These are phyloP conservation scores for Chamaecrista fasciculata DNA, from an alignment of 306 rosid species.

Conservation along the genomic window DNA sequence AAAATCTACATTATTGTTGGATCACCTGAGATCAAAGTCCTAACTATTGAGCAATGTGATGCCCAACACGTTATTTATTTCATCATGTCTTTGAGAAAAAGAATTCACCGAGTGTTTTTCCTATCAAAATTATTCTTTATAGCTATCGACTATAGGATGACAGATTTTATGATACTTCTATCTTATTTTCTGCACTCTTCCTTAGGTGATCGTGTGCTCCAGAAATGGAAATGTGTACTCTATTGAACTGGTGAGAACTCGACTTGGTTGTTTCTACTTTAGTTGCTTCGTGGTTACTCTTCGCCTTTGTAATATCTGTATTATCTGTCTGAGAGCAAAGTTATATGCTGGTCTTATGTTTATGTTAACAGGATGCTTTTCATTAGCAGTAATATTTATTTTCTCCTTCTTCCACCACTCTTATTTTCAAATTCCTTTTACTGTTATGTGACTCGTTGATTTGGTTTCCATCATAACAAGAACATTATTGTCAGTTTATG, in stretches of 20 bases:
- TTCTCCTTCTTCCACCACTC: background rate
- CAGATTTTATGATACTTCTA: background rate
- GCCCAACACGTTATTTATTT: background rate
- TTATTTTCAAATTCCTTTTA: background rate
- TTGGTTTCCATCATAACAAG: background rate
- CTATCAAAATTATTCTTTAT: background rate
- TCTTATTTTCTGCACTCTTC: slow-evolving; percentile 19
- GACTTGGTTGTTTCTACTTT: slow-evolving; percentile 4
- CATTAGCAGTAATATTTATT: background rate
- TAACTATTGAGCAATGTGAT: background rate
- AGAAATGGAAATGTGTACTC: slow-evolving; percentile 78
- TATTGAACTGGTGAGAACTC: slow-evolving; percentile 55
- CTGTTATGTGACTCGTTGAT: background rate
- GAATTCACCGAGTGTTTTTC: background rate
- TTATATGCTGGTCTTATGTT: slow-evolving; percentile 1
- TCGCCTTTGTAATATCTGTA: background rate
- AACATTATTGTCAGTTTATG: background rate
- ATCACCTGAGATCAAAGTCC: background rate
- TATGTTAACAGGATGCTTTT: background rate
- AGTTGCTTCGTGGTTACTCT: slow-evolving; percentile 3
- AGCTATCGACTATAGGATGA: background rate
- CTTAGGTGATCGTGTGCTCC: slow-evolving; percentile 74
- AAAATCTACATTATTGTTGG: background rate
- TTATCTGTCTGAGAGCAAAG: background rate
- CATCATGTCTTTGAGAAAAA: background rate